Base-by-base conservation (phyloP, 345 rosid species). In the Lenwebbia sp. region DNA sequence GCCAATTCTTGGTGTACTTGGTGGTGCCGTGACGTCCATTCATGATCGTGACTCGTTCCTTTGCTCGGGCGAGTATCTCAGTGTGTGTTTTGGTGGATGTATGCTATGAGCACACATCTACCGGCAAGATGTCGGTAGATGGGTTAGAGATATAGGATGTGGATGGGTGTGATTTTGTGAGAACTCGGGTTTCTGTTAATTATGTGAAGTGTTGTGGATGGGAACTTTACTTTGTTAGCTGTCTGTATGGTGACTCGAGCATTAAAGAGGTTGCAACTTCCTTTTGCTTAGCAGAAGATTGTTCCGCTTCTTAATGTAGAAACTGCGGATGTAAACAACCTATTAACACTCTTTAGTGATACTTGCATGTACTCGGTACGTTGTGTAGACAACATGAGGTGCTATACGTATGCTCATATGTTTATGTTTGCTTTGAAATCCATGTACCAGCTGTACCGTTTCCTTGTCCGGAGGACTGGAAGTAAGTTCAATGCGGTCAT, bases 401-500 rank as follows among this genome's bases (percentile, higher is more conserved):
- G 0, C 74, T 14, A 60, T 65, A 30, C 0, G 12, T 15, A 30
- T 15, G 19, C 81, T 37, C 47, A 37, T 21, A 12, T 37, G 78
- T 70, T 70, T 0, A 0, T 70, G 81, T 70, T 70, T 70, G 13
- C 81, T 70, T 25, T 70, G 26, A 5, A 37, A 70, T 37, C 47
- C 2, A 0, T 62, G 49, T 60, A 33, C 62, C 90, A 95, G 96
- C 84, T 94, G 78, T 94, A 95, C 84, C 93, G 93, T 26, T 94
- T 95, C 90, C 94, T 95, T 26, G 94, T 94, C 54, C 93, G 98
- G 91, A 93, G 98, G 70, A 94, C 95, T 3, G 95, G 89, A 10
- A 95, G 95, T 88, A 93, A 90, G 88, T 95, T 95, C 92, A 94
- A 95, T 86, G 95, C 94, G 0, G 98, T 95, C 85, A 87, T 95